Base-by-base conservation (phyloP, 345 rosid species). In the Bruguiera gymnorhiza region DNA sequence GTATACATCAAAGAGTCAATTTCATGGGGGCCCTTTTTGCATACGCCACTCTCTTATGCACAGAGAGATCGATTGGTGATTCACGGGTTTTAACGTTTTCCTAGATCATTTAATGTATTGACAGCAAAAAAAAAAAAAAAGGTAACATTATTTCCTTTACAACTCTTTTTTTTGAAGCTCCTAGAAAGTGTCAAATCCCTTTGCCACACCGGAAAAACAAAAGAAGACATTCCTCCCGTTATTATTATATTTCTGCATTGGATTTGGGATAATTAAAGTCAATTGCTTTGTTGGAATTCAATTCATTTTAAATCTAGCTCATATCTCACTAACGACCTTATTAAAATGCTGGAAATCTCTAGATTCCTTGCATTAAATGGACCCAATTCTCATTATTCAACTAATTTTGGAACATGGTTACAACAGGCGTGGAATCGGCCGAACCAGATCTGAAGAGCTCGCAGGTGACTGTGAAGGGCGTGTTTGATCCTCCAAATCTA, bases 391-490 rank as follows among this genome's bases (percentile, higher is more conserved):
- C 20, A 9, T 53, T 5, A 5, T 34, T 31, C 11, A 46, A 39
- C 21, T 36, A 26, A 26, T n/a, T 50, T 13, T 29, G 39, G 24
- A 53, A 3, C 20, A 5, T 54, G 30, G 23, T 21, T 5, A 23
- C n/a, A 9, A 54, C 61, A 96, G 99, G 97, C 8, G 98, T 96
- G 78, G 97, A 92, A 77, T 83, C 93, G 19, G 97, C 87, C 9
- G 99, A 96, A 39, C 86, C 98, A 55, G 98, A 96, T 80, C 89
- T 92, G 64, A 90, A 92, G 83, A 80, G 74, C 76, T 92, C 97
- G 18, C 79, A 86, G 83, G 99, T 96, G 69, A 80, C 83, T 13
- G 99, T 96, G 77, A 92, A 86, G 70, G 99, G 99, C 54, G 88
- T 83, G 51, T 85, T 96, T 55, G 97, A 88, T 34, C 86, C 97